phyloP scores from a whole-genome alignment of 495 filamentous ascomycete genomes.

The Cladorrhinum samala region DNA sequence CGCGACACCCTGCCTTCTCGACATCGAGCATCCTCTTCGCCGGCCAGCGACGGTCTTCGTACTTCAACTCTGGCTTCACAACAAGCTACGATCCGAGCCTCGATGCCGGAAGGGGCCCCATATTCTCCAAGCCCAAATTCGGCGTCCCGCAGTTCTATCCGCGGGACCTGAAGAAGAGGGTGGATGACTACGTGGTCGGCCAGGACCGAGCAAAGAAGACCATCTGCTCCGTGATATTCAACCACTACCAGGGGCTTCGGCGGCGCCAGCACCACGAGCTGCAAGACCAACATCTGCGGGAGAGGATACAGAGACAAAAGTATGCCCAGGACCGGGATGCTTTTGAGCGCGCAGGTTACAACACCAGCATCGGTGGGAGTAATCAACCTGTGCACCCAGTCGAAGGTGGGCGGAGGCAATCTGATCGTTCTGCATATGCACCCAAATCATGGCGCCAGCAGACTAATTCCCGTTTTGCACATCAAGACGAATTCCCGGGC shows the following conservation, averaged over 20 bases:
- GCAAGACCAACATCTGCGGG: conserved; percentile 57
- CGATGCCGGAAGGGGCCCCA: conserved; percentile 42
- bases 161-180: conserved; percentile 74
- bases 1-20: conserved; percentile 26
- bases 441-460: conserved; percentile 14
- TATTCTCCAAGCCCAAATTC: conserved; percentile 40
- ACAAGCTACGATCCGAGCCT: conserved; percentile 68
- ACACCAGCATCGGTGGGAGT: conserved; percentile 17
- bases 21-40: conserved; percentile 22
- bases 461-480: conserved; percentile 24
- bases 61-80: conserved; percentile 53
- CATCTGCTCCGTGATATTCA: conserved; percentile 88
- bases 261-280: conserved; percentile 75
- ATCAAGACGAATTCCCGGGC: conserved; percentile 72
- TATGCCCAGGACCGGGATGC: conserved; percentile 38
- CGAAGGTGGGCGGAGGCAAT: conserved; percentile 43
- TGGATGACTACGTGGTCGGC: conserved; percentile 94
- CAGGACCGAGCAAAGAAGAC: conserved; percentile 96
- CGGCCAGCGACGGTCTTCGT: conserved; percentile 27
- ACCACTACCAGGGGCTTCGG: conserved; percentile 87
- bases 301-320: conserved; percentile 42
- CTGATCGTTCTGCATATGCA: conserved; percentile 19
- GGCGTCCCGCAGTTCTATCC: conserved; percentile 75
- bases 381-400: conserved; percentile 28
- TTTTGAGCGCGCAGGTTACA: conserved; percentile 23